Evolutionary conservation across 1,139 yeast species (phyloP).

Genomic region (Geotrichum carabidarum): DNA sequence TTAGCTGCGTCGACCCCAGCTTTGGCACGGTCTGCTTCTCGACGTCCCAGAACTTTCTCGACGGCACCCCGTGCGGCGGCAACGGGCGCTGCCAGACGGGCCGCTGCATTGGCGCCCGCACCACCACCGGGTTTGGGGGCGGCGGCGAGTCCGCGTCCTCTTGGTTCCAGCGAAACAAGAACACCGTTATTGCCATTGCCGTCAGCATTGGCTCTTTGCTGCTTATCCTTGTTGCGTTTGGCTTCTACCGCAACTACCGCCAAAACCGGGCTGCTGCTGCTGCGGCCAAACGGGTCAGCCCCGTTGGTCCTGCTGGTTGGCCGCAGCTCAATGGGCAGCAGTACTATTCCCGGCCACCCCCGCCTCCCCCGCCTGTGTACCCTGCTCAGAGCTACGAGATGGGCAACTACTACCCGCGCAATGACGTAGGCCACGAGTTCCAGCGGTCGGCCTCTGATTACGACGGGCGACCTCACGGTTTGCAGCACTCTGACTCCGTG

Average conservation of each 20-base stretch:
- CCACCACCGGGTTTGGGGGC: neutral
- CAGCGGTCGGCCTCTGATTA: neutral
- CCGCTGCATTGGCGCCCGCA: conserved; percentile 31
- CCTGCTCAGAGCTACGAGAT: conserved; percentile 1
- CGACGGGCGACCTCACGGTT: too few relatives aligned
- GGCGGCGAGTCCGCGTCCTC: conserved; percentile 4
- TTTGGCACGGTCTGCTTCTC: conserved; percentile 30
- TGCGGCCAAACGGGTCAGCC: too few relatives aligned
- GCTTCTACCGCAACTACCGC: neutral
- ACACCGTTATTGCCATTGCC: conserved; percentile 22
- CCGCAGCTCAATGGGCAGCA: conserved; percentile 1
- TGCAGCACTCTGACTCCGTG: too few relatives aligned
- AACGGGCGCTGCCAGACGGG: conserved; percentile 35
- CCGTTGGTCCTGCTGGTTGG: too few relatives aligned
- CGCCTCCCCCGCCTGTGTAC: neutral
- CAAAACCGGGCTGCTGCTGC: too few relatives aligned
- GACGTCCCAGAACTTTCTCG: conserved; percentile 36
- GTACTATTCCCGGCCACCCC: neutral
- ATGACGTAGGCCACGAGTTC: neutral
- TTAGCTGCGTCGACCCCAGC: conserved; percentile 32
- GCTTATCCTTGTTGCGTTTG: conserved; percentile 2
- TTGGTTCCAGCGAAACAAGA: conserved; percentile 14
- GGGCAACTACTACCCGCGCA: neutral
- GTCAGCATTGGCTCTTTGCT: conserved; percentile 11
- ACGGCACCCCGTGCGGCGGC: conserved; percentile 38